A percentile compares a stretch with the other conserved stretches of the same genome.
Conservation (phyloP, 2,329 filamentous ascomycete species). For the Ascochyta clinopodiicola region DNA sequence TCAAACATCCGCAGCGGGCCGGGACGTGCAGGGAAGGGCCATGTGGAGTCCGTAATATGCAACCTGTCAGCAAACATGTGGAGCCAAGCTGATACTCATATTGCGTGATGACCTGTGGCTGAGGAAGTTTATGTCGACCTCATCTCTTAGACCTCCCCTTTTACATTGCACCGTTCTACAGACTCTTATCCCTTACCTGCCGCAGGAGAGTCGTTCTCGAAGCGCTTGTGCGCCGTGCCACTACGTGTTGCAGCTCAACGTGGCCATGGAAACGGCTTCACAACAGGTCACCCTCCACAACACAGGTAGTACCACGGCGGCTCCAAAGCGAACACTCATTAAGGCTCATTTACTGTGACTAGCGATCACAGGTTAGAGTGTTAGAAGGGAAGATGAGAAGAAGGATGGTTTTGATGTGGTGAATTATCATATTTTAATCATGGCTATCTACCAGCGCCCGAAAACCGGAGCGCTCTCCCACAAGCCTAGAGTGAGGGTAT, state of each 20-base stretch:
- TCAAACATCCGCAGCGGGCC: constrained; percentile 13
- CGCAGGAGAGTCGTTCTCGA: background rate
- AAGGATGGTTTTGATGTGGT: background rate
- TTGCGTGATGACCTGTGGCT: constrained; percentile 16
- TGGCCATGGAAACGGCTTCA: constrained; percentile 3
- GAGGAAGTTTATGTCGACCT: constrained; percentile 17
- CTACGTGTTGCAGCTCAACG: constrained; percentile 6
- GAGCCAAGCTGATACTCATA: constrained; percentile 12
- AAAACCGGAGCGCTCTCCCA: constrained; percentile 22
- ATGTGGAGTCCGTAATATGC: constrained; percentile 1
- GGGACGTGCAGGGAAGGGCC: constrained; percentile 4
- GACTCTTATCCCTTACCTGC: background rate
- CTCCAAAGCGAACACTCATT: background rate
- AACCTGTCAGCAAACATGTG: constrained; percentile 15
- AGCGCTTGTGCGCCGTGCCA: constrained; percentile 13
- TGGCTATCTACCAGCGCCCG: constrained; percentile 32
- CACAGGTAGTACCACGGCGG: background rate
- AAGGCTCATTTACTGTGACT: background rate
- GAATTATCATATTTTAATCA: constrained; percentile 28
- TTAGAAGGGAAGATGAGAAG: background rate
- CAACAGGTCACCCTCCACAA: background rate
- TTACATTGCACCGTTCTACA: background rate
- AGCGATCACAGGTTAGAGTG: background rate
- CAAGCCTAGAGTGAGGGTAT: constrained; percentile 38
- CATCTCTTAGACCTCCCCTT: background rate